Evolutionary conservation across 768 basidiomycete genomes (phyloP), one percentile per base, ranked within the genome.

Genomic region (Mycena latifolia): DNA sequence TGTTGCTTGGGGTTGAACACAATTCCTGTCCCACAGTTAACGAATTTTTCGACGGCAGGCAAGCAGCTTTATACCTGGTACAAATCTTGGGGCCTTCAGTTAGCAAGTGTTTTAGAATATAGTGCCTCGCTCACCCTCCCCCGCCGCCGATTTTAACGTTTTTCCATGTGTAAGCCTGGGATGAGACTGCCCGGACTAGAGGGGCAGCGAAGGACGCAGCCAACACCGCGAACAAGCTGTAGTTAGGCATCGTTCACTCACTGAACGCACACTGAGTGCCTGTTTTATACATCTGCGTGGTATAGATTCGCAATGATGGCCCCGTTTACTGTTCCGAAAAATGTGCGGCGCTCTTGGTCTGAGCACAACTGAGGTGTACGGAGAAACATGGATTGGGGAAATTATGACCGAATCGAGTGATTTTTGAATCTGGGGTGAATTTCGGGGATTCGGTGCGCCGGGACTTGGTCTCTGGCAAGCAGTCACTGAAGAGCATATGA

Each of bases 1-100:
- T 84, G 84, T 72, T 87, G 76, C 20, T 80, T 81, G 0, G 88
- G 84, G 72, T 89, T 89, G 75, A 90, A 90, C 20, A 90, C 81
- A 58, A 90, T 87, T 58, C 84, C 82, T 17, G 86, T 85, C 5
- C 18, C 20, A n/a, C 17, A 20, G 37, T 59, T 35, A 51, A 12
- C 25, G 12, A n/a, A 9, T 15, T 7, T 33, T 88, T 80, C 69
- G 87, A 88, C 28, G 84, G 84, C 82, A 15, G 82, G 29, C 28
- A 31, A n/a, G 10, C 82, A 8, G 81, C 27, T 78, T 80, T 37
- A 81, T 83, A 52, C 58, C 61, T 35, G 59, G 52, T 7, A 62
- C 62, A 31, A 63, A 61, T 29, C 63, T 67, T 25, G 48, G 1
- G n/a, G n/a, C n/a, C n/a, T n/a, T n/a, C n/a, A n/a, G n/a, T n/a